These are phyloP conservation scores for Sporothrix humicola DNA, from an alignment of 2,329 filamentous ascomycete genomes.

Conservation along the genomic window DNA sequence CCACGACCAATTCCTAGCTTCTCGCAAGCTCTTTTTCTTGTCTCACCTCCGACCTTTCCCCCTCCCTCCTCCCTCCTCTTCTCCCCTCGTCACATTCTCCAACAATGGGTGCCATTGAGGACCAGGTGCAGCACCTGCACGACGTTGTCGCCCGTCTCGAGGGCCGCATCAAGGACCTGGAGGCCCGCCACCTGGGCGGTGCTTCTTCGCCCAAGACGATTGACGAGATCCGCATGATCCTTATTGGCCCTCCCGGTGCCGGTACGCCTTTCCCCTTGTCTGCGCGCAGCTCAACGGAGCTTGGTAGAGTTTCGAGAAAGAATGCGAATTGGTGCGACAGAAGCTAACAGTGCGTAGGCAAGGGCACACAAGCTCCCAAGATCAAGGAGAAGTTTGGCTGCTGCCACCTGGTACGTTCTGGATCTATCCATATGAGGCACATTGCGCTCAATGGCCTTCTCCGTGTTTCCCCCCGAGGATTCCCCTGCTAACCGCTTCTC, in stretches of 20 bases:
- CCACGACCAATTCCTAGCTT: not conserved
- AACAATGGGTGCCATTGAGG: slow-evolving; percentile 84
- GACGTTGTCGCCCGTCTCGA: slow-evolving; percentile 84
- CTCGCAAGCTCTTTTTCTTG: slow-evolving; percentile 8
- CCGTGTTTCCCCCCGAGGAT: not conserved
- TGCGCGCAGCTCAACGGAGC: slow-evolving; percentile 18
- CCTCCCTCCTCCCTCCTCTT: slow-evolving; percentile 1
- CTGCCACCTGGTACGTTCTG: slow-evolving; percentile 84
- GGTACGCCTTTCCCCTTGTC: slow-evolving; percentile 63
- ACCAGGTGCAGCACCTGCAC: slow-evolving; percentile 84
- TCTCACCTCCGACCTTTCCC: slow-evolving; percentile 15
- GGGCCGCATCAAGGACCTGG: slow-evolving; percentile 82
- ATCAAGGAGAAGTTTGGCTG: slow-evolving; percentile 98
- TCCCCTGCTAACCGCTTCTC: slow-evolving; percentile 26
- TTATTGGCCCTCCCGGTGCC: slow-evolving; percentile 96
- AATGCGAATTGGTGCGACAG: slow-evolving; percentile 37
- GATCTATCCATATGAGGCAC: too few relatives aligned
- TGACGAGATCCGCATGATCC: slow-evolving; percentile 87
- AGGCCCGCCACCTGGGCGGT: slow-evolving; percentile 69
- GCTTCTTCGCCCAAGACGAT: slow-evolving; percentile 53
- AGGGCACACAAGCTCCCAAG: slow-evolving; percentile 96
- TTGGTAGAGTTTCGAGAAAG: slow-evolving; percentile 16
- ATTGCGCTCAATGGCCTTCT: too few relatives aligned
- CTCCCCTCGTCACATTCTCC: not conserved
- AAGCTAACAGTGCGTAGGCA: slow-evolving; percentile 64